phyloP scores from a whole-genome alignment of 805 yeast species.

The Cyberlindnera subsufficiens region DNA sequence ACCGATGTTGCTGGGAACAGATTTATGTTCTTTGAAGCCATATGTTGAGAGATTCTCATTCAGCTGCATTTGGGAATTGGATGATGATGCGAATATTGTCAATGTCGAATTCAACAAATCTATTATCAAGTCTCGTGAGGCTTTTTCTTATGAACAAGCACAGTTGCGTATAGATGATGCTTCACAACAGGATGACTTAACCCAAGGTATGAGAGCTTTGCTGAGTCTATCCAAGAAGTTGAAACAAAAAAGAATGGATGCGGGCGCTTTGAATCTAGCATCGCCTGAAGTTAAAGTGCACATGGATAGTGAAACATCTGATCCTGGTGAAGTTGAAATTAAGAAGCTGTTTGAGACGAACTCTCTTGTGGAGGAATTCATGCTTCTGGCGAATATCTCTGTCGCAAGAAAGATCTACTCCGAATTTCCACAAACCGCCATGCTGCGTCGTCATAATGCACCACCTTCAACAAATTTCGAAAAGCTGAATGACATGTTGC shows the following conservation, averaged over 20 bases:
- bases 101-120: constrained; percentile 78
- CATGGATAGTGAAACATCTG: constrained; percentile 95
- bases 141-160: constrained; percentile 91
- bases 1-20: constrained; percentile 92
- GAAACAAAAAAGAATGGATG: constrained; percentile 80
- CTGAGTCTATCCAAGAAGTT: constrained; percentile 74
- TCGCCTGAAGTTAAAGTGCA: constrained; percentile 98
- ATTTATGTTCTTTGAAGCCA: constrained; percentile 90
- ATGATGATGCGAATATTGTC: constrained; percentile 78
- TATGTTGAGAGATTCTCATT: constrained; percentile 95
- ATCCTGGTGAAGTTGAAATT: constrained; percentile 92
- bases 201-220: constrained; percentile 82
- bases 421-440: constrained; percentile 95
- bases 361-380: constrained; percentile 95
- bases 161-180: constrained; percentile 85
- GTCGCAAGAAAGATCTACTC: constrained; percentile 92
- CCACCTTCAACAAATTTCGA: constrained; percentile 96
- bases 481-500: constrained; percentile 78
- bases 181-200: constrained; percentile 71
- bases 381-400: constrained; percentile 94
- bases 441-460: constrained; percentile 96
- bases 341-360: constrained; percentile 85
- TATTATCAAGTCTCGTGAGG: constrained; percentile 84
- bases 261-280: constrained; percentile 95
- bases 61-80: constrained; percentile 93